Conservation (phyloP, 2,329 filamentous ascomycete genomes). For the Ceratocystis variospora region DNA sequence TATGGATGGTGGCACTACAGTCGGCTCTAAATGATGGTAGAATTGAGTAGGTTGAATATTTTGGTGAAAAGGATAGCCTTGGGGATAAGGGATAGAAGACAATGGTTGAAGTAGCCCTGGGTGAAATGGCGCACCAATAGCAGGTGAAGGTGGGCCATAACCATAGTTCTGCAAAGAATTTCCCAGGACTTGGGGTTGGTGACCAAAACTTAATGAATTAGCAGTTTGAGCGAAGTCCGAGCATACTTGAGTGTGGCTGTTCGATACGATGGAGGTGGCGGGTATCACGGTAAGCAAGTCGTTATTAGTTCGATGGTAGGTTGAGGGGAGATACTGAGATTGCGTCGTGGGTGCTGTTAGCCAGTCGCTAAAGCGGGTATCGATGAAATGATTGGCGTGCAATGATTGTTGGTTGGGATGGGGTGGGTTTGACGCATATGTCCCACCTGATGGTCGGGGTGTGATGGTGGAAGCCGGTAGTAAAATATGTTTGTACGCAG, state of each 20-base stretch:
- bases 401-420: neutral
- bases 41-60: neutral
- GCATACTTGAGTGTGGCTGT: neutral
- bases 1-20: neutral
- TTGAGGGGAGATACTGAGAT: neutral
- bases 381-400: neutral
- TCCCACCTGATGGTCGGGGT: neutral
- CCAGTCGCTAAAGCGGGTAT: neutral
- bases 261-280: neutral
- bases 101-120: constrained; percentile 12
- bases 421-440: neutral
- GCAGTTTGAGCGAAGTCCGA: neutral
- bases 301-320: neutral
- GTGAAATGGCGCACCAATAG: constrained; percentile 17
- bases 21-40: neutral
- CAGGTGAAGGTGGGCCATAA: constrained; percentile 18
- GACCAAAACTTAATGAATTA: neutral
- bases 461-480: constrained; percentile 39
- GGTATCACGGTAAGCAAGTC: neutral
- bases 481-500: constrained; percentile 70
- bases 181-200: neutral
- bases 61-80: neutral
- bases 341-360: neutral
- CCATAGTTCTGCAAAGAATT: constrained; percentile 11
- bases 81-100: neutral